Conservation (phyloP, 2,329 filamentous ascomycete species). For the Bipolaris oryzae region DNA sequence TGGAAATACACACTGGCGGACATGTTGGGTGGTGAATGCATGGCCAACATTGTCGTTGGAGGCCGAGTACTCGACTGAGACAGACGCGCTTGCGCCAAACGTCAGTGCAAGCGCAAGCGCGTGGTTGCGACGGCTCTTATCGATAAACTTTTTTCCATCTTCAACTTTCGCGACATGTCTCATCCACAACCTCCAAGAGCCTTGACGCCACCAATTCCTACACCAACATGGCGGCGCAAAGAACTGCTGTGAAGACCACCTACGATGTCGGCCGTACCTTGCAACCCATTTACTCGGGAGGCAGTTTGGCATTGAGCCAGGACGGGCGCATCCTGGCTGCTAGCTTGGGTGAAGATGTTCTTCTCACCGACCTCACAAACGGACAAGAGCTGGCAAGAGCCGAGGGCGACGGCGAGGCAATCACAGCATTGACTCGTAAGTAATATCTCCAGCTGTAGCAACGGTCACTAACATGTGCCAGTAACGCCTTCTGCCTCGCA, state of each 20-base stretch:
- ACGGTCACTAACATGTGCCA: constrained; percentile 46
- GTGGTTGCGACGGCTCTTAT: constrained; percentile 30
- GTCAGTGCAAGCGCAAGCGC: constrained; percentile 27
- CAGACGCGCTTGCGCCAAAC: constrained; percentile 22
- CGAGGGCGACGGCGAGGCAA: constrained; percentile 76
- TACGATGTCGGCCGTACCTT: constrained; percentile 85
- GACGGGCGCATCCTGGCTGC: constrained; percentile 83
- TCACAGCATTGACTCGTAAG: constrained; percentile 74
- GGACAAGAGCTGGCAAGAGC: constrained; percentile 82
- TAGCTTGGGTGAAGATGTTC: constrained; percentile 87
- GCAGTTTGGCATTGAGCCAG: constrained; percentile 81
- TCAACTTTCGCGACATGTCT: constrained; percentile 25
- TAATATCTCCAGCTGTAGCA: neutral
- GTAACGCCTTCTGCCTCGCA: constrained; percentile 89
- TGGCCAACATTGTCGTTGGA: neutral
- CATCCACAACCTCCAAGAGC: constrained; percentile 2
- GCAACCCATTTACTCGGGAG: constrained; percentile 92
- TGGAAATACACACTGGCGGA: neutral
- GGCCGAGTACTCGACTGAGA: constrained; percentile 1
- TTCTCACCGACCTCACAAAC: constrained; percentile 83
- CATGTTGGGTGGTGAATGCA: neutral
- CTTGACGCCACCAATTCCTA: neutral
- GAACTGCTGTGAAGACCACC: constrained; percentile 75
- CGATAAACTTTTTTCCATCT: constrained; percentile 45
- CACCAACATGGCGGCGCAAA: constrained; percentile 52